These are phyloP conservation scores for Auriscalpium vulgare DNA, from an alignment of 768 basidiomycete species.

Conservation along the genomic window DNA sequence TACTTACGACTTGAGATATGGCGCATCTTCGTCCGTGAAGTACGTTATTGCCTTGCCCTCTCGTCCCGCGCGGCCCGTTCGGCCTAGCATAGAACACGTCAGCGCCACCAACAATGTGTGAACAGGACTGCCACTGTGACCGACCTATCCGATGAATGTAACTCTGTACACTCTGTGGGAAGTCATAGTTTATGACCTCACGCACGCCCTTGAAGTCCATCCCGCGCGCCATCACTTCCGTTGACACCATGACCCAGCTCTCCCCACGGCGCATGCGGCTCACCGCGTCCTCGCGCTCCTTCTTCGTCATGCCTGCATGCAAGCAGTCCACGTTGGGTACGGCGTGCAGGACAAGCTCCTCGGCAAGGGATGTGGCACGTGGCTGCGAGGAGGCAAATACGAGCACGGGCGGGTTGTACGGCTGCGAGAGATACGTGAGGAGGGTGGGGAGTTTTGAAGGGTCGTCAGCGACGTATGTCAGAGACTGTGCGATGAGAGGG, in stretches of 20 bases:
- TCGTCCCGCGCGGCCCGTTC: constrained; percentile 90
- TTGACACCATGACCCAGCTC: constrained; percentile 93
- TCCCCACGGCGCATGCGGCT: constrained; percentile 80
- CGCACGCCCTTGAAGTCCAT: constrained; percentile 96
- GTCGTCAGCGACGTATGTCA: constrained; percentile 90
- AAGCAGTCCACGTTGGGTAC: constrained; percentile 80
- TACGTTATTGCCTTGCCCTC: constrained; percentile 93
- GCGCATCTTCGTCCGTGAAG: constrained; percentile 90
- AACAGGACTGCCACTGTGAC: constrained; percentile 7
- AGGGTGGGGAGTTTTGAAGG: constrained; percentile 90
- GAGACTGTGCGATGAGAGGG: constrained; percentile 79
- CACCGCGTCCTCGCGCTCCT: constrained; percentile 82
- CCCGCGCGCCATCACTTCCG: constrained; percentile 95
- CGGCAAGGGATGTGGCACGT: constrained; percentile 69
- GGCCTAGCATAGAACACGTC: constrained; percentile 40
- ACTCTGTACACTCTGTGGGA: constrained; percentile 90
- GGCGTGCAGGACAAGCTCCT: constrained; percentile 74
- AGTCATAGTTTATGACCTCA: constrained; percentile 96
- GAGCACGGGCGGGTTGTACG: constrained; percentile 85
- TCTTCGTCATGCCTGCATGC: constrained; percentile 83
- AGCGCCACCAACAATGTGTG: neutral
- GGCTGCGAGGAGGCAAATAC: constrained; percentile 90
- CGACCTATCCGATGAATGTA: constrained; percentile 93
- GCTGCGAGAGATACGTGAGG: constrained; percentile 66
- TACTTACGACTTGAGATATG: constrained; percentile 80